Base-by-base conservation (phyloP, 169 alveolate genomes). In the Plasmodium vivax region DNA sequence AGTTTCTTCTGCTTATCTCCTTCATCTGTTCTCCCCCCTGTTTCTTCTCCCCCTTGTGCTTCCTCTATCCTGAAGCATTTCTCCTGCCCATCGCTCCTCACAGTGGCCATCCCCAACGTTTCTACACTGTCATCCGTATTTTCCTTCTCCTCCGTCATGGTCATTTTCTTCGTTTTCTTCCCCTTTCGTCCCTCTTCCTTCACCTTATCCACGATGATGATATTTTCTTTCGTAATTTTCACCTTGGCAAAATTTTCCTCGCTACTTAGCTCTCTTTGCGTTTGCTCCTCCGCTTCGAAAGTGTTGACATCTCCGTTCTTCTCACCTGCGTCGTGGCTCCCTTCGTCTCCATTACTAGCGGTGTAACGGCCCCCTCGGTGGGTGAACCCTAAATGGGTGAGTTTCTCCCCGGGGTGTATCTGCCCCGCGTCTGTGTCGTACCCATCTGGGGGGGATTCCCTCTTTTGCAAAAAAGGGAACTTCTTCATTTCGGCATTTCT, bases 161-260 rank as follows among this genome's bases (percentile, higher is more conserved):
- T 23, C 83, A 45, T 23, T 45, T 47, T 81, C n/a, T 81, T 36
- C 12, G 23, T 38, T 19, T 87, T 87, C 7, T 54, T 75, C 2
- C 75, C 93, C 79, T 34, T 45, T 36, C 38, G 38, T 1, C 38
- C 43, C 12, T 87, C 87, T 4, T 87, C 85, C 30, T 77, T 54
- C 72, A 87, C 54, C 6, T 56, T 85, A 8, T 77, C 43, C 8
- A 87, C 38, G 36, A 77, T 87, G 36, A 87, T 87, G 36, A 87
- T 87, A 87, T 87, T 87, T 75, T 87, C 93, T 16, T 87, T 87
- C 1, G 93, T 87, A 14, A 87, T 87, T 51, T 77, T 87, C 14
- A 87, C 93, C 41, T 87, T 87, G 1, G 93, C 45, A 19, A 71
- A 87, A 14, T 30, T 87, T 51, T 75, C 93, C 3, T 23, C 87